phyloP scores from a whole-genome alignment of 306 rosid species.

The Rubus idaeus region DNA sequence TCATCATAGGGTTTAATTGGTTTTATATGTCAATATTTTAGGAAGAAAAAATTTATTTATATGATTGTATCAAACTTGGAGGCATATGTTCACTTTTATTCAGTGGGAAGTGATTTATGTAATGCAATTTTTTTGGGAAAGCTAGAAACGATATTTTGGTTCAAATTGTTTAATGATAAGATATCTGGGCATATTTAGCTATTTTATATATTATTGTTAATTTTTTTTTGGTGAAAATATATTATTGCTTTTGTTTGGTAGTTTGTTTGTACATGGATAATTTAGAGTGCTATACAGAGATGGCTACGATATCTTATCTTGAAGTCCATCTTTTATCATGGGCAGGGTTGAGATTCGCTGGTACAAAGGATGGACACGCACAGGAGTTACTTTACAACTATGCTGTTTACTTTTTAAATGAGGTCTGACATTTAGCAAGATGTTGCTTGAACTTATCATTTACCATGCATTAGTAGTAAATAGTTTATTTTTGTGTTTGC shows the following conservation, averaged over 20 bases:
- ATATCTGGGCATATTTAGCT: neutral
- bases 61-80: neutral
- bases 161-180: neutral
- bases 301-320: conserved; percentile 14
- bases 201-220: neutral
- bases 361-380: conserved; percentile 79
- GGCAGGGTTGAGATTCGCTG: conserved; percentile 89
- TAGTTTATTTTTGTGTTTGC: conserved; percentile 21
- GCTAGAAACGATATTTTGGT: neutral
- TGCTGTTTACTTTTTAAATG: conserved; percentile 83
- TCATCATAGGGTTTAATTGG: neutral
- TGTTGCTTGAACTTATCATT: conserved; percentile 28
- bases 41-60: neutral
- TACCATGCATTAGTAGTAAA: conserved; percentile 13
- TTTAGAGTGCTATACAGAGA: neutral
- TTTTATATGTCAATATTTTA: neutral
- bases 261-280: neutral
- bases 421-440: conserved; percentile 49
- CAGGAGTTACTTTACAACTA: conserved; percentile 80
- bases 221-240: neutral
- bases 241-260: neutral
- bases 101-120: neutral
- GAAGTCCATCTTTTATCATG: conserved; percentile 24
- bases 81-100: neutral
- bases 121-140: neutral